These are phyloP conservation scores for Agaricus subrufescens DNA, from an alignment of 768 basidiomycete species.

Conservation along the genomic window DNA sequence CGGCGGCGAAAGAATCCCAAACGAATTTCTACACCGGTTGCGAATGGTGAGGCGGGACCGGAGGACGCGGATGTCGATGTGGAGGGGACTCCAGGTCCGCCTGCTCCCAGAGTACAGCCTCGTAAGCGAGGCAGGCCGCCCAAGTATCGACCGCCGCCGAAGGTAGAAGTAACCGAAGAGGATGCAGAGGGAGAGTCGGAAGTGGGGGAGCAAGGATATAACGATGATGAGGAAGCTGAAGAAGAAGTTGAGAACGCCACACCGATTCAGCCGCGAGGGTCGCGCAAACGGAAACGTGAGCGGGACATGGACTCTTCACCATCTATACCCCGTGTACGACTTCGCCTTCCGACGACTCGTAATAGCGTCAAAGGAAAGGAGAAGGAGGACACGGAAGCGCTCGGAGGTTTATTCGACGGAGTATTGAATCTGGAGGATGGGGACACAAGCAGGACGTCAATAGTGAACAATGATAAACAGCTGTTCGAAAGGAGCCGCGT, in stretches of 20 bases:
- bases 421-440: conserved; percentile 65
- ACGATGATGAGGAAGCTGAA: conserved; percentile 52
- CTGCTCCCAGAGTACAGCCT: conserved; percentile 8
- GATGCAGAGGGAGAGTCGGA: conserved; percentile 20
- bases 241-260: conserved; percentile 34
- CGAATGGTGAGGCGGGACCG: conserved; percentile 30
- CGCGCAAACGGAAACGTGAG: conserved; percentile 43
- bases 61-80: conserved; percentile 25
- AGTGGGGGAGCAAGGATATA: conserved; percentile 29
- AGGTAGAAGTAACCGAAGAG: conserved; percentile 16
- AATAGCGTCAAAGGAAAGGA: conserved; percentile 67
- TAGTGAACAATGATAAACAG: conserved; percentile 54
- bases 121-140: conserved; percentile 1
- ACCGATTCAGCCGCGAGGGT: conserved; percentile 21
- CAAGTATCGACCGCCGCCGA: background rate
- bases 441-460: conserved; percentile 65
- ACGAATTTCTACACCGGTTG: conserved; percentile 14
- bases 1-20: conserved; percentile 11
- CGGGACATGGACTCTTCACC: conserved; percentile 36
- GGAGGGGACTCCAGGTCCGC: conserved; percentile 20
- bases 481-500: conserved; percentile 70
- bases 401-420: conserved; percentile 80
- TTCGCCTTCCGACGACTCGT: conserved; percentile 51
- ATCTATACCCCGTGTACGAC: conserved; percentile 39
- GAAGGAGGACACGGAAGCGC: conserved; percentile 69